Evolutionary conservation across 1,284 basidiomycete species (phyloP), one percentile per base, ranked within the genome.

Genomic region (Filobasidium uniguttulatum): DNA sequence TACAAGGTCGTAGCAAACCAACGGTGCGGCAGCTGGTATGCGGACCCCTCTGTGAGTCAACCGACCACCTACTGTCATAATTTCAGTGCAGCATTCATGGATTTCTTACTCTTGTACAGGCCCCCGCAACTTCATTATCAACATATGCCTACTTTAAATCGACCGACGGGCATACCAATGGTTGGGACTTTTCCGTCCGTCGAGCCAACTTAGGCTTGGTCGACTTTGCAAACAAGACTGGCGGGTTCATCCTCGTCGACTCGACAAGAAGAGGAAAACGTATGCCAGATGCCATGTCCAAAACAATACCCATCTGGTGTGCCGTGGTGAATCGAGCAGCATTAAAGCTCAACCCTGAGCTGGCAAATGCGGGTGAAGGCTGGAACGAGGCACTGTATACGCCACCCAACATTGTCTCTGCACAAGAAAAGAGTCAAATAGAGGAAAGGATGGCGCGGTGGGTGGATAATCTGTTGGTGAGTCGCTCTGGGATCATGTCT

Each of bases 11-110:
- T 33, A 83, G 88, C 90, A 2, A 97, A 97, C 64, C 75, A 93
- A 60, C 77, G 91, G 19, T 96, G 90, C 60, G 91, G 91, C 1
- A 84, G 83, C 4, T 97, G 93, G 91, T 97, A 96, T 66, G 80
- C 83, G 6, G 76, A 85, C 57, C 85, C 89, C 4, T 54, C 60
- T 4, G 74, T 78, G 46, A 53, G 54, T 43, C 14, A 37, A 8
- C 17, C 14, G 15, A 25, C 9, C 3, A 15, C 23, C 1, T 22
- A 26, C 7, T 7, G 19, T 29, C 31, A n/a, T 5, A 23, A 15
- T 34, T 19, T n/a, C 25, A 4, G 28, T 3, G 20, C 30, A 10
- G 17, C 26, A 25, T 33, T 15, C n/a, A n/a, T n/a, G 40, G 5
- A 43, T 28, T 4, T 29, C 23, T 15, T 5, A 12, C 4, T 28